Percentiles rank a stretch among this genome's conserved stretches.
These are phyloP conservation scores for Aspergillus udagawae DNA, from an alignment of 2,329 filamentous ascomycete species.

Conservation along the genomic window DNA sequence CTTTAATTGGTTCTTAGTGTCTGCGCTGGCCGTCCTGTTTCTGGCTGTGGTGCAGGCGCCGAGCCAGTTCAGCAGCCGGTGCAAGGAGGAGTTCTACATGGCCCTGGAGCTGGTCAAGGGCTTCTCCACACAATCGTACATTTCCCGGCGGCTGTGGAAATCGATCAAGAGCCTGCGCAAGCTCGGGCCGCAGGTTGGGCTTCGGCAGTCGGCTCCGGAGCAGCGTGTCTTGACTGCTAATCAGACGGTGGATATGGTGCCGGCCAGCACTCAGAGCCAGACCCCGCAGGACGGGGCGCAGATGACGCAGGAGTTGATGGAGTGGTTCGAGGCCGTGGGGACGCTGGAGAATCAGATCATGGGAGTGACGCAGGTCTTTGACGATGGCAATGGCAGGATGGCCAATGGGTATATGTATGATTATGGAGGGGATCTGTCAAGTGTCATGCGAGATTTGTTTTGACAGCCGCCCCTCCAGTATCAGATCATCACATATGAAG, in stretches of 20 bases:
- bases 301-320: conserved; percentile 56
- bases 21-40: conserved; percentile 59
- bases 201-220: conserved; percentile 24
- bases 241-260: not conserved
- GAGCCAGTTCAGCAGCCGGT: conserved; percentile 52
- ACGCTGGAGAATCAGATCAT: conserved; percentile 45
- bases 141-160: conserved; percentile 60
- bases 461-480: not conserved
- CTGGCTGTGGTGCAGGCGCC: conserved; percentile 61
- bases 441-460: conserved; percentile 51
- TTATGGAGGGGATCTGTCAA: conserved; percentile 55
- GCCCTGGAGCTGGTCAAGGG: conserved; percentile 60
- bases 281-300: conserved; percentile 50
- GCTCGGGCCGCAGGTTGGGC: conserved; percentile 56
- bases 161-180: conserved; percentile 59
- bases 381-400: conserved; percentile 17
- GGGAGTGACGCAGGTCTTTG: conserved; percentile 21
- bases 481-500: not conserved
- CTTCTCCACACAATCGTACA: conserved; percentile 56
- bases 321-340: conserved; percentile 60
- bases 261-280: conserved; percentile 47
- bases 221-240: not conserved
- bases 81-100: conserved; percentile 62
- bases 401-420: conserved; percentile 41
- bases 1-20: conserved; percentile 64